Percentiles rank a stretch among this genome's conserved stretches.
phyloP scores from a whole-genome alignment of 1,139 yeast genomes.

The Pneumocystis oryctolagi region DNA sequence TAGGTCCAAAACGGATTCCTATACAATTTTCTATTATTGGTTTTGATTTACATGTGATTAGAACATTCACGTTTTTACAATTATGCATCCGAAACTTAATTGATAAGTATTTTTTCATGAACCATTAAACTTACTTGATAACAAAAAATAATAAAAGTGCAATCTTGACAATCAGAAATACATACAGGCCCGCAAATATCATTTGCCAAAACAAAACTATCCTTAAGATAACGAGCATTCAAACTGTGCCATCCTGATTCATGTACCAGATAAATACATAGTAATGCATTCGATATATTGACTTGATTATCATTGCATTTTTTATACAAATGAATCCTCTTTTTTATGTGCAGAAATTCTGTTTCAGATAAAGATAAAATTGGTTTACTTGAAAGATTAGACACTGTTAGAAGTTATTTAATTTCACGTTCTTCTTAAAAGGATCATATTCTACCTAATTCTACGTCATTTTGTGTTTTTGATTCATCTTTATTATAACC shows the following conservation, averaged over 20 bases:
- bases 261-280: not conserved
- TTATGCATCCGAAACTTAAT: not conserved
- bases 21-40: conserved; percentile 1
- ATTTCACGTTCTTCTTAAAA: not conserved
- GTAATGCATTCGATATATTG: not conserved
- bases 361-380: not conserved
- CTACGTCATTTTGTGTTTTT: not conserved
- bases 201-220: not conserved
- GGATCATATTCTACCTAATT: not conserved
- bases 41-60: not conserved
- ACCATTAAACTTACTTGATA: not conserved
- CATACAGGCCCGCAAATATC: not conserved
- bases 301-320: not conserved
- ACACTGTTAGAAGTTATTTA: not conserved
- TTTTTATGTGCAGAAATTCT: not conserved
- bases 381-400: not conserved
- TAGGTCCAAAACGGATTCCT: not conserved
- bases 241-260: not conserved
- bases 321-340: not conserved
- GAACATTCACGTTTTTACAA: not conserved
- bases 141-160: not conserved
- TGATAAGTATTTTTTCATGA: not conserved
- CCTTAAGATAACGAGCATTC: not conserved
- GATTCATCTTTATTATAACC: not conserved
- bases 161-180: not conserved